These are phyloP conservation scores for Lactarius trivialis DNA, from an alignment of 768 basidiomycete genomes.

Conservation along the genomic window DNA sequence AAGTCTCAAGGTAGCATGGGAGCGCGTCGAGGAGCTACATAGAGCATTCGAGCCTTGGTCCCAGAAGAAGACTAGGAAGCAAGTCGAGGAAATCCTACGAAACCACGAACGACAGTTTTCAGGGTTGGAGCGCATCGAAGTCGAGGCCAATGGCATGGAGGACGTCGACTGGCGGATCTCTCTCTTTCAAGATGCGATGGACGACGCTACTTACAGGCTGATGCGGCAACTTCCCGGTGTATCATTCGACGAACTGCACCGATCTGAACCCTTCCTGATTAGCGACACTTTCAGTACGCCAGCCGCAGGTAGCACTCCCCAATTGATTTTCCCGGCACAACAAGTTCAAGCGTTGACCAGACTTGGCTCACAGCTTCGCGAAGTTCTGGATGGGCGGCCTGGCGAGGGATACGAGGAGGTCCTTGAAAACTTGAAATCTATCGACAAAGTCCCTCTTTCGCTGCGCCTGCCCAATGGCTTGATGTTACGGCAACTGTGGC, in stretches of 20 bases:
- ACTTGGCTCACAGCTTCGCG: background rate
- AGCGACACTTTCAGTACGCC: background rate
- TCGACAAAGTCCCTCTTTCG: background rate
- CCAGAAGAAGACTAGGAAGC: background rate
- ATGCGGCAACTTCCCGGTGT: background rate
- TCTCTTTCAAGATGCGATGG: background rate
- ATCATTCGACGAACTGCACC: background rate
- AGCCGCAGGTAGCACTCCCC: background rate
- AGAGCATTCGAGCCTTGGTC: background rate
- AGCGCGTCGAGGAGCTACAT: background rate
- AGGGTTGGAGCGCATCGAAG: background rate
- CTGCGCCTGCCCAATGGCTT: background rate
- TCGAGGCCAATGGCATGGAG: background rate
- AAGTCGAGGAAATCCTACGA: background rate
- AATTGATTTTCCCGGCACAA: background rate
- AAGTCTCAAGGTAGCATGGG: background rate
- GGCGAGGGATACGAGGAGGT: background rate
- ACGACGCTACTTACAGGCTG: background rate
- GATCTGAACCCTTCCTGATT: background rate
- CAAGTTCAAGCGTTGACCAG: background rate
- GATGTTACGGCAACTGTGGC: background rate
- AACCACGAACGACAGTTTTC: background rate
- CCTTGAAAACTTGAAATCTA: background rate
- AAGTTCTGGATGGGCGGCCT: no score
- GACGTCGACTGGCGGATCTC: background rate